These are phyloP conservation scores for Pseudogymnoascus sp. DNA, from an alignment of 2,329 filamentous ascomycete species.

Conservation along the genomic window DNA sequence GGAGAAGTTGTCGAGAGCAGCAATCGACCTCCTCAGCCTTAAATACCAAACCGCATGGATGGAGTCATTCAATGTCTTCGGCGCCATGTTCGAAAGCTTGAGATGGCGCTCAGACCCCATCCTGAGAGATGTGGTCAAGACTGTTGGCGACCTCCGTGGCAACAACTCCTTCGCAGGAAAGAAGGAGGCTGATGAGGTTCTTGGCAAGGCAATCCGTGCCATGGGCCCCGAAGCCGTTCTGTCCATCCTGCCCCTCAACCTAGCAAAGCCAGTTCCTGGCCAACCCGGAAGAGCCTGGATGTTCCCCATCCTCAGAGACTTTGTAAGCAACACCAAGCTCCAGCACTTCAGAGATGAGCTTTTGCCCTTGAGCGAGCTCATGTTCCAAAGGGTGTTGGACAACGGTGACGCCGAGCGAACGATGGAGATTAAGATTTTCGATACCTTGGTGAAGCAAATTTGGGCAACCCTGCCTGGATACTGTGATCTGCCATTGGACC, in stretches of 20 bases:
- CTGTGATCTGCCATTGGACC: constrained; percentile 82
- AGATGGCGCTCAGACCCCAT: constrained; percentile 79
- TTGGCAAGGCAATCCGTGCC: constrained; percentile 78
- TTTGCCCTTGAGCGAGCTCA: constrained; percentile 78
- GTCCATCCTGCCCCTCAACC: constrained; percentile 75
- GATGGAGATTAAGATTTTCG: constrained; percentile 95
- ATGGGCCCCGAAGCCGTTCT: constrained; percentile 87
- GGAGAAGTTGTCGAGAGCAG: constrained; percentile 68
- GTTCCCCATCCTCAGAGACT: constrained; percentile 82
- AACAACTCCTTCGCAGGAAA: constrained; percentile 88
- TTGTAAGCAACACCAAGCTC: constrained; percentile 80
- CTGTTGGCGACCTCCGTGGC: constrained; percentile 76
- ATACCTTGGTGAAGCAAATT: constrained; percentile 90
- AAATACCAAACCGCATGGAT: constrained; percentile 93
- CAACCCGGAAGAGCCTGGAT: constrained; percentile 89
- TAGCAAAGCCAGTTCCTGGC: constrained; percentile 66
- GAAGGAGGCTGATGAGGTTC: constrained; percentile 86
- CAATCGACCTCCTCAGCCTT: constrained; percentile 70
- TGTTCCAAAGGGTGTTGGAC: constrained; percentile 84
- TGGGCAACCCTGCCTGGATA: constrained; percentile 94
- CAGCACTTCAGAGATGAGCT: constrained; percentile 80
- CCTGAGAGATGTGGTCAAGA: constrained; percentile 66
- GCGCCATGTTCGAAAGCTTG: constrained; percentile 78
- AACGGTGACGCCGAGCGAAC: constrained; percentile 79
- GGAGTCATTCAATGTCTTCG: constrained; percentile 85